A percentile compares a stretch with the other conserved stretches of the same genome.
phyloP scores from a whole-genome alignment of 139 green algal species.

The Diplosphaera chodatii region DNA sequence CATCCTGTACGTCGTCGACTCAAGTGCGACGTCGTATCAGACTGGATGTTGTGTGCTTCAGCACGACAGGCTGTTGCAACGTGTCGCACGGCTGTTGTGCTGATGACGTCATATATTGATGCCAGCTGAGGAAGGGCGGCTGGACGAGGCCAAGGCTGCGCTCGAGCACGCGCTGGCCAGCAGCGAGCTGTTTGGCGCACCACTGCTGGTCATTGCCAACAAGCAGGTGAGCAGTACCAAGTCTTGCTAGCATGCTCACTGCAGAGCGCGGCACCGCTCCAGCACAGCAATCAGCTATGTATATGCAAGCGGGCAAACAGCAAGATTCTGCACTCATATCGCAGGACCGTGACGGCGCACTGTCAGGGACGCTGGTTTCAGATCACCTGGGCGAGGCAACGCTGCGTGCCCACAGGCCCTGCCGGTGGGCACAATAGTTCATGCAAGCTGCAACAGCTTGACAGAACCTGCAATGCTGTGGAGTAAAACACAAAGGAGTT shows the following conservation, averaged over 20 bases:
- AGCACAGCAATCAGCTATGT: too few species aligned
- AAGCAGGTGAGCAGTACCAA: conserved; percentile 58
- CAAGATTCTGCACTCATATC: neutral
- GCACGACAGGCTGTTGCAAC: too few species aligned
- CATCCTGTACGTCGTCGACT: conserved; percentile 86
- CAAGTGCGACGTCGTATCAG: conserved; percentile 16
- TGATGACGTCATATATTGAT: too few species aligned
- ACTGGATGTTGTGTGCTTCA: too few species aligned
- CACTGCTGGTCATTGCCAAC: conserved; percentile 88
- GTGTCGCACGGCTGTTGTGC: too few species aligned
- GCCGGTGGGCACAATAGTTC: too few species aligned
- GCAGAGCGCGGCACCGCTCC: too few species aligned
- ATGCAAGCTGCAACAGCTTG: too few species aligned
- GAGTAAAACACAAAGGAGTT: too few species aligned
- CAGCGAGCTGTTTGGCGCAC: conserved; percentile 70
- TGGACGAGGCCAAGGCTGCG: conserved; percentile 56
- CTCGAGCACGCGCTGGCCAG: conserved; percentile 63
- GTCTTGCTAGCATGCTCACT: too few species aligned
- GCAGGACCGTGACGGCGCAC: conserved; percentile 33
- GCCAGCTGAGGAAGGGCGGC: conserved; percentile 13
- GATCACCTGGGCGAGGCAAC: conserved; percentile 45
- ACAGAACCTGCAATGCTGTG: too few species aligned
- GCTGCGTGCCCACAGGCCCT: conserved; percentile 10
- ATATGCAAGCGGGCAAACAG: too few species aligned
- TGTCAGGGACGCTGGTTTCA: conserved; percentile 36